These are phyloP conservation scores for Fusarium piperis DNA, from an alignment of 2,329 filamentous ascomycete species.

Conservation along the genomic window DNA sequence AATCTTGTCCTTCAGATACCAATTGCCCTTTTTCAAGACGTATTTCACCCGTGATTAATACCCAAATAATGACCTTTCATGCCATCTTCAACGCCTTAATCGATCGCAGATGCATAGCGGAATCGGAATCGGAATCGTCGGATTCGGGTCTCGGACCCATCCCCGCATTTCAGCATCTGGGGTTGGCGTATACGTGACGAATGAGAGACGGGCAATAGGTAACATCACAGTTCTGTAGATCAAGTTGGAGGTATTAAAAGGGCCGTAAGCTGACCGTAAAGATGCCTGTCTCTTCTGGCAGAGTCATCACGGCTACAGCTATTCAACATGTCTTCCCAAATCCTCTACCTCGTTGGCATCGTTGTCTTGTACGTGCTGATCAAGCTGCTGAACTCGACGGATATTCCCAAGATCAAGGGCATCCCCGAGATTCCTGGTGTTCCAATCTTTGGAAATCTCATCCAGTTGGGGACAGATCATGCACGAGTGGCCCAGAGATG, in stretches of 20 bases:
- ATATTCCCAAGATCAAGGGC: conserved; percentile 68
- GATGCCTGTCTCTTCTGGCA: not conserved
- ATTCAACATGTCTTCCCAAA: conserved; percentile 22
- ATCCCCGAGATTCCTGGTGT: conserved; percentile 70
- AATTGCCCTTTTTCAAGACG: not conserved
- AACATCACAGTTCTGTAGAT: not conserved
- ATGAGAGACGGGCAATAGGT: not conserved
- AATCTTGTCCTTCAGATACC: not conserved
- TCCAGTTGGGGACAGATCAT: conserved; percentile 68
- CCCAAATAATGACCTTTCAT: not conserved
- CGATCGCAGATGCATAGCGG: not conserved
- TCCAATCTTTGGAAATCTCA: conserved; percentile 70
- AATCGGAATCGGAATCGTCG: conserved; percentile 4
- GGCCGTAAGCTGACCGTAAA: not conserved
- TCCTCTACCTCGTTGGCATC: conserved; percentile 11
- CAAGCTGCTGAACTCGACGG: conserved; percentile 57
- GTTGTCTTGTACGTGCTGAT: conserved; percentile 22
- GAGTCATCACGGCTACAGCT: not conserved
- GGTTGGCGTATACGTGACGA: not conserved
- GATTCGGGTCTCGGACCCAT: not conserved
- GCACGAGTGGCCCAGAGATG: conserved; percentile 64
- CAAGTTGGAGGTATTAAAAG: not conserved
- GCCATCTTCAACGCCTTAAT: not conserved
- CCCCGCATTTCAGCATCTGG: not conserved
- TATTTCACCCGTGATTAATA: not conserved